Evolutionary conservation across 805 yeast species (phyloP), one percentile per base, ranked within the genome.

Genomic region (Metschnikowia borealis): DNA sequence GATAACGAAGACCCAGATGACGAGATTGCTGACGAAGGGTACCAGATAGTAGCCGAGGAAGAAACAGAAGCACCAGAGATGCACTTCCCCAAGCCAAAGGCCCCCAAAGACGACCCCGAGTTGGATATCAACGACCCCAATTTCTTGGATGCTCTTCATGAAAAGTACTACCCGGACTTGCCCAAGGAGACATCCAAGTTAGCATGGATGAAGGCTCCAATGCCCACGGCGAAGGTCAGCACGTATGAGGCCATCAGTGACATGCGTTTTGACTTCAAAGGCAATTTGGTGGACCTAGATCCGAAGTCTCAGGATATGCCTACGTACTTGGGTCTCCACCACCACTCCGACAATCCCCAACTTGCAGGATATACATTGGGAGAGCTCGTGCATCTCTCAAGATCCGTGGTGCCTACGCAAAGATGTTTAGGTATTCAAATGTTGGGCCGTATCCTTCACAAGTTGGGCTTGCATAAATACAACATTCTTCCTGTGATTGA

Each of bases 321-420:
- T 2, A 75, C 84, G 0, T 71, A 75, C 37, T 63, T 78, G 37
- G 99, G 96, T 0, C 76, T 94, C 23, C 97, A 89, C 61, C 98
- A 94, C 64, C 99, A 94, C 66, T 79, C 97, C 0, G 89, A 85
- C 10, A 83, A 85, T 44, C 97, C 98, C 0, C 83, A 84, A 41
- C 73, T 91, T 47, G 96, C 98, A 0, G 99, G 99, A 0, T 94
- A 94, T 65, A 91, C 97, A 0, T 64, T 94, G 21, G 74, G 81
- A 0, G 99, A 94, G 63, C 73, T 94, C 46, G 85, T 86, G 1
- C 94, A 86, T 57, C 75, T 89, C 44, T 71, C 90, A 4, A 75
- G 96, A 55, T 88, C 96, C 1, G 80, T 85, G 1, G 81, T 85
- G 49, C 82, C 95, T 1, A 83, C 95, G 0, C 99, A 94, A 68